Conservation (phyloP, 1,284 basidiomycete species). For the Fomitopsis palustris region DNA sequence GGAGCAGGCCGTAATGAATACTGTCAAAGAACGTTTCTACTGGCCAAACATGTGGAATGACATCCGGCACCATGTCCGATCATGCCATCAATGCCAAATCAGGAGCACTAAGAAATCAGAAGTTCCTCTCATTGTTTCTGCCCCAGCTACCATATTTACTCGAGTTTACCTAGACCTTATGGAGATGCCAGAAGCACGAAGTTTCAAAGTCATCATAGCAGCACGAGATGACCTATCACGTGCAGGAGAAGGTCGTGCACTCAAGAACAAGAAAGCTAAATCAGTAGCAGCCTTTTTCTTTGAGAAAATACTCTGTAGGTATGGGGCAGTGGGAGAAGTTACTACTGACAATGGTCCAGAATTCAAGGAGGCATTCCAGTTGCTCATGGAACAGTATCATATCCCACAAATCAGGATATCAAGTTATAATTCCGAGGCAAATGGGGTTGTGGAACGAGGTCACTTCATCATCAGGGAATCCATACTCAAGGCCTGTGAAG, state of each 20-base stretch:
- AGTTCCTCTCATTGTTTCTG: conserved; percentile 31
- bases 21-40: conserved; percentile 17
- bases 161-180: conserved; percentile 33
- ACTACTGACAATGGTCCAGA: conserved; percentile 23
- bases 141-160: conserved; percentile 27
- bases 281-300: conserved; percentile 21
- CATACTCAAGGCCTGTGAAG: conserved; percentile 32
- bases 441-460: conserved; percentile 33
- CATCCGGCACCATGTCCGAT: conserved; percentile 19
- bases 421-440: conserved; percentile 40
- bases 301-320: conserved; percentile 22
- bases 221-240: conserved; percentile 14
- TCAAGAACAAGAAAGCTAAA: conserved; percentile 6
- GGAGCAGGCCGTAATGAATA: conserved; percentile 6
- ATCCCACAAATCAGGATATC: conserved; percentile 39
- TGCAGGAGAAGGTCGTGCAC: conserved; percentile 16
- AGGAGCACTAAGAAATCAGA: conserved; percentile 17
- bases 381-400: conserved; percentile 28
- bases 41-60: conserved; percentile 18
- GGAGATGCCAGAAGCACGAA: conserved; percentile 6
- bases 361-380: conserved; percentile 30
- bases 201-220: background rate
- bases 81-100: conserved; percentile 36
- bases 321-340: conserved; percentile 18
- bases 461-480: conserved; percentile 34